Percentiles rank a stretch among this genome's conserved stretches.
These are phyloP conservation scores for Aphanomyces cochlioides DNA, from an alignment of 352 stramenopile genomes.

Conservation along the genomic window DNA sequence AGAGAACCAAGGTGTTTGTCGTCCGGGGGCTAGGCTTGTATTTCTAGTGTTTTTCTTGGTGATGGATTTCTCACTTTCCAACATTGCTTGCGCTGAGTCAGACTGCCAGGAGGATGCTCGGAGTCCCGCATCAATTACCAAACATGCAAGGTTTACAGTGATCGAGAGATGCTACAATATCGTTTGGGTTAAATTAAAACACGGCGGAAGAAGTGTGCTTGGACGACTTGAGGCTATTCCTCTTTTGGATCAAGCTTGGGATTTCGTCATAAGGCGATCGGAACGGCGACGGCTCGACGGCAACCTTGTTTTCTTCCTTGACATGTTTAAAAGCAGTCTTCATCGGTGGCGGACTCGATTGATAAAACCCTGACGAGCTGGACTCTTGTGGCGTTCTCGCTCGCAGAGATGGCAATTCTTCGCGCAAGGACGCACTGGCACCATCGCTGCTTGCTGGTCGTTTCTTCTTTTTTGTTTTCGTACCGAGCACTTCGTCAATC, in stretches of 20 bases:
- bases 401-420: constrained; percentile 23
- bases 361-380: constrained; percentile 38
- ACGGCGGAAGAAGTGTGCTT: constrained; percentile 24
- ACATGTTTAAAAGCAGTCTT: constrained; percentile 72
- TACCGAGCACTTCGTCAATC: constrained; percentile 65
- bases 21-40: too few species aligned
- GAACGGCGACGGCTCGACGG: constrained; percentile 46
- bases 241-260: constrained; percentile 44
- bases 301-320: constrained; percentile 49
- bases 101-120: too few species aligned
- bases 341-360: constrained; percentile 58
- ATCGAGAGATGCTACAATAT: too few species aligned
- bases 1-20: too few species aligned
- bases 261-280: constrained; percentile 67
- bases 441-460: constrained; percentile 59
- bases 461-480: constrained; percentile 39
- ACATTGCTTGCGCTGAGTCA: too few species aligned
- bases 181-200: constrained; percentile 29
- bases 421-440: constrained; percentile 30
- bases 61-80: too few species aligned
- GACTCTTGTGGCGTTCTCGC: constrained; percentile 30
- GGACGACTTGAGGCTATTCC: constrained; percentile 37
- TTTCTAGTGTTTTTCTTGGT: too few species aligned
- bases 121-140: too few species aligned
- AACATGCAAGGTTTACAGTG: too few species aligned